phyloP scores from a whole-genome alignment of 257 asterid species.

The Fraxinus cuspidata region DNA sequence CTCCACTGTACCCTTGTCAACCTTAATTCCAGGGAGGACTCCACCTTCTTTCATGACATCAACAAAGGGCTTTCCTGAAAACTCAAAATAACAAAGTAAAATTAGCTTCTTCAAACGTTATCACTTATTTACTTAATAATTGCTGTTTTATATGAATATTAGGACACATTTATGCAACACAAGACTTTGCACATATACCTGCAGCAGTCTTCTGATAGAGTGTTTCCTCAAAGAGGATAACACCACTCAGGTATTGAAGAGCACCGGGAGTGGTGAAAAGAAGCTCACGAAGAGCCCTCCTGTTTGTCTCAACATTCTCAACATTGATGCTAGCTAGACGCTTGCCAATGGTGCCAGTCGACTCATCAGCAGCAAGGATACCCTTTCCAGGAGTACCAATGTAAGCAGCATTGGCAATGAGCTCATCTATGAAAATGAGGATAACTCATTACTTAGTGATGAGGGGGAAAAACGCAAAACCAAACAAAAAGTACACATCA shows the following conservation, averaged over 20 bases:
- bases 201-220: slow-evolving; percentile 84
- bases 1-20: slow-evolving; percentile 65
- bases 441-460: slow-evolving; percentile 21
- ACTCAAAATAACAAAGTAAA: not conserved
- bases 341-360: slow-evolving; percentile 87
- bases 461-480: not conserved
- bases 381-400: slow-evolving; percentile 95
- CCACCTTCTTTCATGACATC: slow-evolving; percentile 62
- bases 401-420: slow-evolving; percentile 74
- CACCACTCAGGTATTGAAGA: slow-evolving; percentile 82
- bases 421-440: slow-evolving; percentile 62
- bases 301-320: slow-evolving; percentile 69
- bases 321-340: slow-evolving; percentile 76
- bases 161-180: not conserved
- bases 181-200: slow-evolving; percentile 38
- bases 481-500: not conserved
- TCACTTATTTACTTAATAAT: not conserved
- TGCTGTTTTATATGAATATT: too few species aligned
- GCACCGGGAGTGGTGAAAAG: slow-evolving; percentile 83
- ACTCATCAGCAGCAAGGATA: slow-evolving; percentile 66
- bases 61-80: slow-evolving; percentile 56
- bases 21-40: slow-evolving; percentile 68
- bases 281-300: slow-evolving; percentile 79
- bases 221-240: slow-evolving; percentile 88
- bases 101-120: not conserved